A percentile compares a stretch with the other conserved stretches of the same genome.
Evolutionary conservation across 805 yeast genomes (phyloP).

Genomic region (Cyberlindnera galapagoensis): DNA sequence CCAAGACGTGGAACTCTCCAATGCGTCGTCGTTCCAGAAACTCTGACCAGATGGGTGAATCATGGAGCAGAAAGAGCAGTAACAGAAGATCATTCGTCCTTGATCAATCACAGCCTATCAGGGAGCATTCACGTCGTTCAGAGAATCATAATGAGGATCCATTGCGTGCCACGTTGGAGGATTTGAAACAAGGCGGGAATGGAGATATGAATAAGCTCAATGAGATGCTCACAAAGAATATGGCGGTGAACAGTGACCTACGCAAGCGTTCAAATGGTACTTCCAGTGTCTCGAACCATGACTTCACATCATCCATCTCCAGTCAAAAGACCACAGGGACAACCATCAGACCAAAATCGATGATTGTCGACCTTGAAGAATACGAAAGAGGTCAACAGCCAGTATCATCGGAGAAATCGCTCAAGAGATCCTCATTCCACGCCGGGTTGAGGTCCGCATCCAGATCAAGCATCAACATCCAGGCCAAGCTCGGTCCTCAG

Average conservation of each 20-base stretch:
- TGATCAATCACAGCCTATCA: constrained; percentile 8
- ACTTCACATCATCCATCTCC: constrained; percentile 15
- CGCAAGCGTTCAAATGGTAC: background rate
- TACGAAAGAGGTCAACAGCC: constrained; percentile 7
- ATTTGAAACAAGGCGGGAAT: constrained; percentile 34
- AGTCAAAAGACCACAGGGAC: constrained; percentile 18
- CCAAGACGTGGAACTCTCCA: constrained; percentile 27
- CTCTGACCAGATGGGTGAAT: constrained; percentile 10
- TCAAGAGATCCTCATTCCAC: constrained; percentile 23
- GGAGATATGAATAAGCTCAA: constrained; percentile 34
- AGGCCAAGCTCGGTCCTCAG: constrained; percentile 19
- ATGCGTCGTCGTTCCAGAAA: constrained; percentile 23
- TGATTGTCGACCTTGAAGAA: constrained; percentile 13
- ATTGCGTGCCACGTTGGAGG: constrained; percentile 46
- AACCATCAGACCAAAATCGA: constrained; percentile 24
- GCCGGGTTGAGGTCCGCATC: constrained; percentile 21
- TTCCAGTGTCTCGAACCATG: constrained; percentile 10
- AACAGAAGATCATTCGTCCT: constrained; percentile 22
- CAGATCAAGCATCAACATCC: constrained; percentile 20
- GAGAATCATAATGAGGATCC: constrained; percentile 34
- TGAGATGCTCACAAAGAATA: constrained; percentile 23
- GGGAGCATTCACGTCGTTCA: constrained; percentile 4
- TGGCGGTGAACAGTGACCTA: constrained; percentile 5
- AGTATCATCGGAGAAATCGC: background rate
- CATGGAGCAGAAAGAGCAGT: constrained; percentile 12